These are phyloP conservation scores for Penicillium diatomitis DNA, from an alignment of 495 filamentous ascomycete species.

Conservation along the genomic window DNA sequence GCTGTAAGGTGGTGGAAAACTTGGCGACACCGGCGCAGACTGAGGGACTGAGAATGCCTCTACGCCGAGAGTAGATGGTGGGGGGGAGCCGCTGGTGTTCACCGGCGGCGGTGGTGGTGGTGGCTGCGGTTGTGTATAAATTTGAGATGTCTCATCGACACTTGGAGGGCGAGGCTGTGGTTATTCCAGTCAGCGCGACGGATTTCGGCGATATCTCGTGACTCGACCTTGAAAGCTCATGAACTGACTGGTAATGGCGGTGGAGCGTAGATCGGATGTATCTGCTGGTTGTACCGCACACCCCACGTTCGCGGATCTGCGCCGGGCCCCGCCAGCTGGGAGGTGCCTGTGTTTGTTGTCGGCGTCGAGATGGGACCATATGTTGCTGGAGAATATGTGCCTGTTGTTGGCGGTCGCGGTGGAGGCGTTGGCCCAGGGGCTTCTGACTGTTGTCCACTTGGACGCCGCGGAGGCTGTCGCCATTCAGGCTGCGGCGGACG, in stretches of 20 bases:
- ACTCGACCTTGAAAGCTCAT: not conserved
- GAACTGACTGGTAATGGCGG: conserved; percentile 41
- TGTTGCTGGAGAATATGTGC: conserved; percentile 29
- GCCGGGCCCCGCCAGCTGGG: conserved; percentile 14
- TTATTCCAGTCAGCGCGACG: too few relatives aligned
- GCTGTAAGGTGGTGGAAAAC: conserved; percentile 15
- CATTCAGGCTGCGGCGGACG: conserved; percentile 36
- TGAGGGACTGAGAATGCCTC: conserved; percentile 12
- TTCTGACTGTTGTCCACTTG: conserved; percentile 10
- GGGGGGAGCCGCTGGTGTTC: conserved; percentile 7
- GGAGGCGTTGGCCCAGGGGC: conserved; percentile 8
- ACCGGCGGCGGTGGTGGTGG: conserved; percentile 5
- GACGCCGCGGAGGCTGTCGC: conserved; percentile 20
- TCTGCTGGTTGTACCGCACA: conserved; percentile 35
- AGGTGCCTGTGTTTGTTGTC: conserved; percentile 11
- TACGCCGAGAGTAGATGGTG: conserved; percentile 5
- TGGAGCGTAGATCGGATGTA: conserved; percentile 21
- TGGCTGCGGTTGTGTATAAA: conserved; percentile 14
- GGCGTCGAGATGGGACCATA: conserved; percentile 30
- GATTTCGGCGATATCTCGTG: too few relatives aligned
- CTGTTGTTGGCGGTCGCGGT: conserved; percentile 15
- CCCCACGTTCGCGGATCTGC: conserved; percentile 35
- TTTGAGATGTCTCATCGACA: conserved; percentile 18
- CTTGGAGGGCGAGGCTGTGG: conserved; percentile 34
- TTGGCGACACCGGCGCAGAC: conserved; percentile 14